These are phyloP conservation scores for Nepenthes gracilis DNA, from an alignment of 148 eudicot genomes.

Conservation along the genomic window DNA sequence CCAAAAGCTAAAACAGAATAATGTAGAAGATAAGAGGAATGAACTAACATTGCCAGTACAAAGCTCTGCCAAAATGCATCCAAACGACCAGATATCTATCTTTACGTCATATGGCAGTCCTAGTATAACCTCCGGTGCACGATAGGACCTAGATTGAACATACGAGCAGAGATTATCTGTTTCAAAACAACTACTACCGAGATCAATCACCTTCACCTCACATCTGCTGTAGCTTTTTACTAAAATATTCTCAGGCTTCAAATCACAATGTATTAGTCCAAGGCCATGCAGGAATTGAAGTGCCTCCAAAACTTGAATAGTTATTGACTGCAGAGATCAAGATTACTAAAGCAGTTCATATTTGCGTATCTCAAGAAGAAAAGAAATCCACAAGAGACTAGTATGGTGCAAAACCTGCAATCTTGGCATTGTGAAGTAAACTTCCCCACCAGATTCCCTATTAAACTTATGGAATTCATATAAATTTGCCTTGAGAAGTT, in stretches of 20 bases:
- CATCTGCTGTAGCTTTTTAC: slow-evolving; percentile 97
- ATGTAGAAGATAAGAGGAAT: background rate
- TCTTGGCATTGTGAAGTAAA: slow-evolving; percentile 99
- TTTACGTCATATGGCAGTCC: slow-evolving; percentile 89
- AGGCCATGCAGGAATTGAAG: slow-evolving; percentile 82
- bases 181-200: slow-evolving; percentile 96
- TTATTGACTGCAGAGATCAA: slow-evolving; percentile 55
- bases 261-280: slow-evolving; percentile 94
- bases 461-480: slow-evolving; percentile 98
- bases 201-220: slow-evolving; percentile 96
- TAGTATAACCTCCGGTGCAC: slow-evolving; percentile 93
- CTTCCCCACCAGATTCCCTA: slow-evolving; percentile 98
- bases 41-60: slow-evolving; percentile 78
- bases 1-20: background rate
- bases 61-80: slow-evolving; percentile 97
- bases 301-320: slow-evolving; percentile 87
- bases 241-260: slow-evolving; percentile 96
- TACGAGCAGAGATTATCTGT: slow-evolving; percentile 94
- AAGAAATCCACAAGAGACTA: background rate
- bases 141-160: slow-evolving; percentile 92
- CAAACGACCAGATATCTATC: slow-evolving; percentile 96
- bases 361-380: background rate
- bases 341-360: slow-evolving; percentile 7
- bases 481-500: slow-evolving; percentile 96
- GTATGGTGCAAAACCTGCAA: slow-evolving; percentile 56